Base-by-base conservation (phyloP, 164 flowering plant genomes). In the Liquidambar formosana region DNA sequence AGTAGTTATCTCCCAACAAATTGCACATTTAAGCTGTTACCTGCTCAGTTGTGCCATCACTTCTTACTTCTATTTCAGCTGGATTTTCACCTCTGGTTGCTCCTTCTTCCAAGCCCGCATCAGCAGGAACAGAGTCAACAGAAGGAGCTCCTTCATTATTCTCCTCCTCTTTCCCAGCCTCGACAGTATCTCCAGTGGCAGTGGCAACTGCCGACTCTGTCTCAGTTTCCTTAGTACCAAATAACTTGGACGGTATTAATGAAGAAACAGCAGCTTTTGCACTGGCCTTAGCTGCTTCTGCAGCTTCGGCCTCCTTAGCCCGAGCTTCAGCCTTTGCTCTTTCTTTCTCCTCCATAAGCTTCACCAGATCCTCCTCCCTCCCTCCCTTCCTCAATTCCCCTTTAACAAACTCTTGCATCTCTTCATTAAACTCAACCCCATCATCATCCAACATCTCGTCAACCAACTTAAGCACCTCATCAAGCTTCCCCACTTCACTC, bases 361-460 rank as follows among this genome's bases (percentile, higher is more conserved):
- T 85, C 19, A 49, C 75, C 83, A 93, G 57, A 10, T 93, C 99
- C 16, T 84, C 97, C 63, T 85, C 99, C 64, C 96, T 84, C 23
- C 91, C 94, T 62, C 78, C 93, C 68, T 84, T 86, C 61, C 81
- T 75, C 80, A 93, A 73, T 60, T 77, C 86, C n/a, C 76, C 92
- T 27, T 69, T 76, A 11, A 89, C 94, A 82, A 85, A 79, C 64
- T 87, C 92, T 65, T 84, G 81, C 81, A 88, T 70, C 46, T 95
- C 98, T 21, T 76, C 77, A 58, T 70, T 75, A 48, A 93, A 88
- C 15, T 80, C 89, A 49, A 64, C 46, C 0, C 70, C 76, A 1
- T 85, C 96, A 48, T 88, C 96, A 62, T 83, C 86, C 76, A 91
- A 63, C 79, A 95, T 78, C 12, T 69, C 75, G 22, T 73, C 85